Evolutionary conservation across 306 rosid genomes (phyloP).

Genomic region (Psophocarpus tetragonolobus): DNA sequence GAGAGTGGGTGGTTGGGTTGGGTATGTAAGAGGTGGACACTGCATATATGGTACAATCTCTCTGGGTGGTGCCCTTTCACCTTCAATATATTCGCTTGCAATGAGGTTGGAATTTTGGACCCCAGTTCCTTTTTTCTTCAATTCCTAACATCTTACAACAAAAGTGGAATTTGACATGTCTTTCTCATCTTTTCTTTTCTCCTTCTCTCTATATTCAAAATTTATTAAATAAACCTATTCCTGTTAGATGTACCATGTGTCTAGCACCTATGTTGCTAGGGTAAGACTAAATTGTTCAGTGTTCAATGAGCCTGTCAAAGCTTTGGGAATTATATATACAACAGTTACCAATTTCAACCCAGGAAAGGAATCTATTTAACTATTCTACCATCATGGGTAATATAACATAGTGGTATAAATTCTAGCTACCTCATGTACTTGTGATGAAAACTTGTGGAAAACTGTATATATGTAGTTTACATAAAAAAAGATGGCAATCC

Average conservation of each 20-base stretch:
- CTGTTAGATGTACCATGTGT: background rate
- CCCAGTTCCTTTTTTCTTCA: constrained; percentile 30
- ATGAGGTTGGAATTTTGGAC: constrained; percentile 41
- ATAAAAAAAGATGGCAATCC: background rate
- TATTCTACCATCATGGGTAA: background rate
- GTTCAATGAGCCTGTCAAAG: background rate
- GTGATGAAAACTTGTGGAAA: background rate
- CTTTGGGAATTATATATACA: background rate
- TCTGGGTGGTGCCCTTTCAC: constrained; percentile 42
- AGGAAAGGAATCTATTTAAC: background rate
- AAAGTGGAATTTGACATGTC: constrained; percentile 36
- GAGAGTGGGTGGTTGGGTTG: constrained; percentile 36
- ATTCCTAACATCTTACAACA: constrained; percentile 34
- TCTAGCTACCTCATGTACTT: background rate
- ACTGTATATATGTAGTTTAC: background rate
- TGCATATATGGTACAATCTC: constrained; percentile 29
- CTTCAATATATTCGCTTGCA: constrained; percentile 54
- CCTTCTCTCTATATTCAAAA: constrained; percentile 14
- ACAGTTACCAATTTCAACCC: background rate
- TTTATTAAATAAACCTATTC: constrained; percentile 24
- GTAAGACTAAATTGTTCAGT: constrained; percentile 2
- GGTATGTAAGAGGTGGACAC: constrained; percentile 27
- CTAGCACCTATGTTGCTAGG: constrained; percentile 7
- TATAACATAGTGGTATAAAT: background rate
- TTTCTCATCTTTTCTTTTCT: constrained; percentile 30